Conservation (phyloP, 1,284 basidiomycete genomes). For the Cutaneotrichosporon curvatum region DNA sequence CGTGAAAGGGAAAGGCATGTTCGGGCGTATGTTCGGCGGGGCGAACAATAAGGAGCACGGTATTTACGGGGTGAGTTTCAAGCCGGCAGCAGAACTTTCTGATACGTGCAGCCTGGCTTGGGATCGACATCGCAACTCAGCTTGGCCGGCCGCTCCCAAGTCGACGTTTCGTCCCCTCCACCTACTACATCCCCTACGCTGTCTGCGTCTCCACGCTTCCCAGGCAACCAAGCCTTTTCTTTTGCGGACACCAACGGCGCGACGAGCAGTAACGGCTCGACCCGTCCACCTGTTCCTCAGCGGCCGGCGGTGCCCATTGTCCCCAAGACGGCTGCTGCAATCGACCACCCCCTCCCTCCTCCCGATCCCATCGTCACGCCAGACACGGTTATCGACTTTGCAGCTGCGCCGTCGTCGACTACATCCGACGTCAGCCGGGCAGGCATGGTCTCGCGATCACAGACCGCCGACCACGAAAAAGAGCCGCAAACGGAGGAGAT, state of each 20-base stretch:
- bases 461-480: no score
- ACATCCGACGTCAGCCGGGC: no score
- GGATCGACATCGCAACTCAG: conserved; percentile 10
- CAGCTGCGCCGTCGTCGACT: no score
- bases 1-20: conserved; percentile 41
- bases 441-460: no score
- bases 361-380: no score
- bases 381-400: no score
- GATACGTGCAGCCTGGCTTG: neutral
- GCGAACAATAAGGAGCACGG: conserved; percentile 11
- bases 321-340: no score
- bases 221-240: conserved; percentile 7
- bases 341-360: no score
- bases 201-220: conserved; percentile 9
- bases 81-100: conserved; percentile 4
- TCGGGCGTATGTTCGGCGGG: conserved; percentile 43
- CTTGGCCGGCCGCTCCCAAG: conserved; percentile 7
- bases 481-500: conserved; percentile 1
- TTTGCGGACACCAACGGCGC: conserved; percentile 5
- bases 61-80: neutral
- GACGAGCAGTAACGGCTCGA: neutral
- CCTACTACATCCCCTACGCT: conserved; percentile 7
- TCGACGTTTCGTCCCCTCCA: conserved; percentile 4
- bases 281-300: conserved; percentile 12
- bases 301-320: conserved; percentile 11